Base-by-base conservation (phyloP, 352 stramenopile genomes). In the Albugo candida region DNA sequence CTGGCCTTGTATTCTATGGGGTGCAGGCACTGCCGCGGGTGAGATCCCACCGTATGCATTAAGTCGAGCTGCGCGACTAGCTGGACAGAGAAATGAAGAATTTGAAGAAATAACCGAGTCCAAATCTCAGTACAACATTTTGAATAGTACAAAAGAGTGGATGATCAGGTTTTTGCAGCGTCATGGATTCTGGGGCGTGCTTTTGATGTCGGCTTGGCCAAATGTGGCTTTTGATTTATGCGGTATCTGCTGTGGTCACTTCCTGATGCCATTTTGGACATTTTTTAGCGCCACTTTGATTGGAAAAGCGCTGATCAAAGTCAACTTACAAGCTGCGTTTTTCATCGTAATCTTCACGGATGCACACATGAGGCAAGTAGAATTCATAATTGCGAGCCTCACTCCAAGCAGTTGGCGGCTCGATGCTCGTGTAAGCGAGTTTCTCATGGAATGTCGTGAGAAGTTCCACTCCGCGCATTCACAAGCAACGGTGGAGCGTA, bases 151-250 rank as follows among this genome's bases (percentile, higher is more conserved):
- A 74, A 94, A 95, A 63, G 67, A 87, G 50, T 94, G 78, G 81
- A 96, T 96, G 84, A 89, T 96, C 47, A 52, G 61, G 18, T 95
- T 95, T 51, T 55, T 97, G 6, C 61, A 94, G 51, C 81, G 75
- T 48, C 77, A 94, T 53, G 87, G 87, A 37, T 97, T 97, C 60
- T 92, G 78, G 61, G 87, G 84, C 14, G 81, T 97, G 42, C 65
- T 97, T 53, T 64, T 96, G 48, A 93, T 96, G 79, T 88, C 78
- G 24, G 83, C 88, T n/a, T 93, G 81, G 68, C 88, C 88, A 17
- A 97, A 97, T 59, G 83, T 95, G 54, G 83, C 86, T 31, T 97
- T 97, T 55, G 88, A 97, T 51, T 67, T 97, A 0, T 95, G 83
- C 55, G 88, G 88, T 42, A 95, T 97, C 52, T 95, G 81, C 63